phyloP scores from a whole-genome alignment of 305 asterid species.

The Fraxinus paxiana region DNA sequence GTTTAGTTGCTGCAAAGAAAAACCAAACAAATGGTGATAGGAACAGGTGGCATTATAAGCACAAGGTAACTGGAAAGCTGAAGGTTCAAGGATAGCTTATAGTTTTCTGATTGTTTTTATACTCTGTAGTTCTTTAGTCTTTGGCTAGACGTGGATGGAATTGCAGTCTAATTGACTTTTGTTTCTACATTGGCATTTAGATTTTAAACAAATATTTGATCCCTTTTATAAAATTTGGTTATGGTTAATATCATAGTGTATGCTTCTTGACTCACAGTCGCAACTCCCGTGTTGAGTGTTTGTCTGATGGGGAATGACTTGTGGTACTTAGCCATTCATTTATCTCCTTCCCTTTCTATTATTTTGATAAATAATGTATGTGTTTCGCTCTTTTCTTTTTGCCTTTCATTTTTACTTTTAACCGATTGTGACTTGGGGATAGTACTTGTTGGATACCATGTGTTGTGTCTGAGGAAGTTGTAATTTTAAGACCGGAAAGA shows the following conservation, averaged over 20 bases:
- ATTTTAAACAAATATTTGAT: neutral
- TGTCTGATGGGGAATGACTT: neutral
- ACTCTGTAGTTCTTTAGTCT: constrained; percentile 19
- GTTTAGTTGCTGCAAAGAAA: constrained; percentile 67
- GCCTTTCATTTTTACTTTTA: too few species aligned
- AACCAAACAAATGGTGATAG: constrained; percentile 53
- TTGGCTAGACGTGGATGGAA: constrained; percentile 18
- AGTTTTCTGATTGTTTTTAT: constrained; percentile 25
- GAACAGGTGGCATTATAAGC: constrained; percentile 66
- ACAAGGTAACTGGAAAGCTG: constrained; percentile 61
- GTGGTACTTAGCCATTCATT: neutral
- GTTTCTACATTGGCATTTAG: neutral
- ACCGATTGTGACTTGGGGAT: too few species aligned
- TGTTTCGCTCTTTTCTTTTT: too few species aligned
- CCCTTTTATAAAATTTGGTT: neutral
- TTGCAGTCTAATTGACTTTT: constrained; percentile 6
- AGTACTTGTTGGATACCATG: too few species aligned
- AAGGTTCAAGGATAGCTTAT: constrained; percentile 42
- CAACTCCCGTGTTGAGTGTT: neutral
- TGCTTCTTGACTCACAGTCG: neutral
- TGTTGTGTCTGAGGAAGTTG: too few species aligned
- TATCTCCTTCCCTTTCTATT: neutral
- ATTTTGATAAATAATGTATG: neutral
- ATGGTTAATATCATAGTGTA: neutral
- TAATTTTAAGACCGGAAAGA: too few species aligned